Evolutionary conservation across 2,329 filamentous ascomycete species (phyloP).

Genomic region (Ceratocystis smalleyi): DNA sequence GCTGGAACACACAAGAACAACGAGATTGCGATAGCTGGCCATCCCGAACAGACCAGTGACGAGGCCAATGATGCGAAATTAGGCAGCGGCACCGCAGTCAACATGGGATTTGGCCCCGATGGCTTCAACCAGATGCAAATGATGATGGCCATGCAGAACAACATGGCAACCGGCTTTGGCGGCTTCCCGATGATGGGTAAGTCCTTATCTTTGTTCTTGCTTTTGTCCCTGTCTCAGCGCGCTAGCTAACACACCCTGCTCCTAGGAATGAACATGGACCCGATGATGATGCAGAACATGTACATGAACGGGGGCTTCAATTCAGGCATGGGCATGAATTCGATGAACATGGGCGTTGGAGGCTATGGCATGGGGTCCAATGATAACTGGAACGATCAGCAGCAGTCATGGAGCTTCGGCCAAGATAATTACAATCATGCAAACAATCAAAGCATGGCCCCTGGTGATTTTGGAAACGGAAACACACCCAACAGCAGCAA

Average conservation of each 20-base stretch:
- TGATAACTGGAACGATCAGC: constrained; percentile 67
- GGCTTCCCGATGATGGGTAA: constrained; percentile 75
- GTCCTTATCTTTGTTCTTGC: constrained; percentile 24
- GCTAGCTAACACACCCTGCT: background rate
- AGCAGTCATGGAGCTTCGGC: constrained; percentile 61
- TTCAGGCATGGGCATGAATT: constrained; percentile 53
- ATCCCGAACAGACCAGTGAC: constrained; percentile 18
- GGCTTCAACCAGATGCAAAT: constrained; percentile 66
- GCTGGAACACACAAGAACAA: background rate
- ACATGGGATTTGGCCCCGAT: constrained; percentile 47
- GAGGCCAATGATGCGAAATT: constrained; percentile 22
- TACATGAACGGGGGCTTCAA: constrained; percentile 63
- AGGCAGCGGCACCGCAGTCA: constrained; percentile 19
- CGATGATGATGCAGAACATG: constrained; percentile 58
- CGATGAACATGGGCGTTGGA: constrained; percentile 43
- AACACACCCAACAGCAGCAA: constrained; percentile 37
- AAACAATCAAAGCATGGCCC: constrained; percentile 68
- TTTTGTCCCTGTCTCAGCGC: background rate
- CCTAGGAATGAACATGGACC: constrained; percentile 76
- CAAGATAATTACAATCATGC: constrained; percentile 80
- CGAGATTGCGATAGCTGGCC: constrained; percentile 4
- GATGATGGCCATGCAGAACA: constrained; percentile 64
- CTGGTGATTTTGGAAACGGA: constrained; percentile 56
- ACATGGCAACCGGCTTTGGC: constrained; percentile 42
- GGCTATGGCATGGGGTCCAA: constrained; percentile 54